Percentiles rank a stretch among this genome's conserved stretches.
phyloP scores from a whole-genome alignment of 2,329 filamentous ascomycete species.

The Dactylellina parvicollis region DNA sequence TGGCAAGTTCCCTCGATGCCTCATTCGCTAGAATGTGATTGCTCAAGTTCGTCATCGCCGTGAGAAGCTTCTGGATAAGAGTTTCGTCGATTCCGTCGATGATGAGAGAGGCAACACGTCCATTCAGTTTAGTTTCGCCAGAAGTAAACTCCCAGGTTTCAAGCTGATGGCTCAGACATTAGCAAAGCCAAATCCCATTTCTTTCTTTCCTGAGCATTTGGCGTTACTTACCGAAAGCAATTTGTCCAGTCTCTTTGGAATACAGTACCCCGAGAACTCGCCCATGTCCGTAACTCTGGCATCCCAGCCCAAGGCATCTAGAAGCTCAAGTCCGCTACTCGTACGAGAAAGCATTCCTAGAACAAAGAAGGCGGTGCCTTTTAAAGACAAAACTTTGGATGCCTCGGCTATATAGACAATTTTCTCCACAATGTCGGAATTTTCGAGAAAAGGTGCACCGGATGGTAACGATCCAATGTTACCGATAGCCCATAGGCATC shows the following conservation, averaged over 20 bases:
- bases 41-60: conserved; percentile 85
- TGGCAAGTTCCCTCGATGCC: conserved; percentile 79
- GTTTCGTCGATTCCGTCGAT: conserved; percentile 71
- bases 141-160: conserved; percentile 56
- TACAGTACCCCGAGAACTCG: conserved; percentile 83
- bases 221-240: conserved; percentile 76
- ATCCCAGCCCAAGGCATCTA: conserved; percentile 91
- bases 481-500: conserved; percentile 95
- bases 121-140: conserved; percentile 61
- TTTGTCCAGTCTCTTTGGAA: conserved; percentile 80
- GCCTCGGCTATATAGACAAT: conserved; percentile 88
- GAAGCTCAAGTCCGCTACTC: conserved; percentile 87
- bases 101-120: conserved; percentile 61
- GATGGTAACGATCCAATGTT: conserved; percentile 99
- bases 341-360: conserved; percentile 91
- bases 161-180: conserved; percentile 11
- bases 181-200: no score
- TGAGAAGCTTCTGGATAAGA: conserved; percentile 77
- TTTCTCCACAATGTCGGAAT: conserved; percentile 83
- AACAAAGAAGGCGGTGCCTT: conserved; percentile 96
- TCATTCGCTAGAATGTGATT: conserved; percentile 93
- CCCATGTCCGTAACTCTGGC: conserved; percentile 85
- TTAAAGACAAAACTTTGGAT: conserved; percentile 88
- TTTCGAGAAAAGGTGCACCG: conserved; percentile 91
- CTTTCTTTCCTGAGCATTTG: neutral